Evolutionary conservation across 2,329 filamentous ascomycete species (phyloP).

Genomic region (Ophiostoma novo-ulmi): DNA sequence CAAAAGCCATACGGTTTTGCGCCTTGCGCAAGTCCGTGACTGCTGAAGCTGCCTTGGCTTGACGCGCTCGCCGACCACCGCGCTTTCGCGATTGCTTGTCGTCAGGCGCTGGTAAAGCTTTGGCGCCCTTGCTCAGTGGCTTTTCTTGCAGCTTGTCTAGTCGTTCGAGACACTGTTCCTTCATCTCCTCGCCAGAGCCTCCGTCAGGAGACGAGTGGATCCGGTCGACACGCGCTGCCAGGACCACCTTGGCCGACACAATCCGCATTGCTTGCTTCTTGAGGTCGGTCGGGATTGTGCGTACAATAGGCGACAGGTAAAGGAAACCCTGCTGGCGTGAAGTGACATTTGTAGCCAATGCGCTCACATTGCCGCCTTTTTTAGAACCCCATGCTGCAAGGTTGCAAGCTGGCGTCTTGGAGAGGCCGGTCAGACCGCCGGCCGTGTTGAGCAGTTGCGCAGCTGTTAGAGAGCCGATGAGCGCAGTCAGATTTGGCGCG

Average conservation of each 20-base stretch:
- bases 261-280: conserved; percentile 94
- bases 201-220: conserved; percentile 78
- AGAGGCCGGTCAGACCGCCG: conserved; percentile 80
- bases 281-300: conserved; percentile 75
- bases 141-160: conserved; percentile 91
- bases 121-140: conserved; percentile 78
- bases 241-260: conserved; percentile 83
- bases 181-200: conserved; percentile 74
- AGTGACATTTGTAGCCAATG: conserved; percentile 87
- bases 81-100: conserved; percentile 93
- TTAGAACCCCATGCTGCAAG: conserved; percentile 86
- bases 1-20: conserved; percentile 93
- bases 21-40: conserved; percentile 96
- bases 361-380: conserved; percentile 67
- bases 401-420: conserved; percentile 91
- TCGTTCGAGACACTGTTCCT: conserved; percentile 74
- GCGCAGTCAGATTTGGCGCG: conserved; percentile 83
- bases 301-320: conserved; percentile 85
- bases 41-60: conserved; percentile 92
- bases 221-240: conserved; percentile 87
- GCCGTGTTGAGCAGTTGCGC: conserved; percentile 95
- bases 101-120: conserved; percentile 85
- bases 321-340: conserved; percentile 89
- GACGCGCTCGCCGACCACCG: conserved; percentile 80
- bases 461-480: conserved; percentile 88